These are phyloP conservation scores for Eutypella sp. DNA, from an alignment of 2,329 filamentous ascomycete genomes.

Conservation along the genomic window DNA sequence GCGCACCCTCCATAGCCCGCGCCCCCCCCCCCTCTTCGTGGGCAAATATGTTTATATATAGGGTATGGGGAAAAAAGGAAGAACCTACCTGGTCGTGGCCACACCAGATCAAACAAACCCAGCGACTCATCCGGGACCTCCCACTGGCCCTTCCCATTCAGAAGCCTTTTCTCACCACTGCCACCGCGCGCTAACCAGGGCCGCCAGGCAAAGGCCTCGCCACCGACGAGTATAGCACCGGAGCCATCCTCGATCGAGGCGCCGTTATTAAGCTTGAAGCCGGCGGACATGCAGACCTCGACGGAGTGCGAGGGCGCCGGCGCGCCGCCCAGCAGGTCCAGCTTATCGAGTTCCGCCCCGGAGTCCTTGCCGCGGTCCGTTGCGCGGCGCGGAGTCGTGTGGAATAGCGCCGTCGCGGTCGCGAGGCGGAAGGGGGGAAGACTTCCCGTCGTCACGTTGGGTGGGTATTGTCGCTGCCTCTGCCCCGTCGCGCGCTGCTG, in stretches of 20 bases:
- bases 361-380: too few relatives aligned
- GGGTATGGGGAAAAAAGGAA: background rate
- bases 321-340: constrained; percentile 74
- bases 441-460: too few relatives aligned
- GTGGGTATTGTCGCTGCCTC: too few relatives aligned
- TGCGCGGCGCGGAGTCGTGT: constrained; percentile 13
- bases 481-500: too few relatives aligned
- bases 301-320: constrained; percentile 77
- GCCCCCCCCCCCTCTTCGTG: too few relatives aligned
- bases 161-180: constrained; percentile 39
- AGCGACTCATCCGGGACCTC: constrained; percentile 67
- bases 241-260: constrained; percentile 62
- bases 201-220: constrained; percentile 84
- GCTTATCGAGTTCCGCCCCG: too few relatives aligned
- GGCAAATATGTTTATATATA: background rate
- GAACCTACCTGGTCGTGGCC: constrained; percentile 78
- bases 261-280: constrained; percentile 83
- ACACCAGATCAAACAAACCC: constrained; percentile 70
- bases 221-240: constrained; percentile 74
- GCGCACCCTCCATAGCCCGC: too few relatives aligned
- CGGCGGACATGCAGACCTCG: constrained; percentile 74
- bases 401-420: constrained; percentile 17
- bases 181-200: constrained; percentile 59
- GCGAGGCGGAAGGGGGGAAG: too few relatives aligned
- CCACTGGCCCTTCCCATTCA: constrained; percentile 77